phyloP scores from a whole-genome alignment of 192 early-diverging fungal genomes.

The Rhizophlyctis rosea region DNA sequence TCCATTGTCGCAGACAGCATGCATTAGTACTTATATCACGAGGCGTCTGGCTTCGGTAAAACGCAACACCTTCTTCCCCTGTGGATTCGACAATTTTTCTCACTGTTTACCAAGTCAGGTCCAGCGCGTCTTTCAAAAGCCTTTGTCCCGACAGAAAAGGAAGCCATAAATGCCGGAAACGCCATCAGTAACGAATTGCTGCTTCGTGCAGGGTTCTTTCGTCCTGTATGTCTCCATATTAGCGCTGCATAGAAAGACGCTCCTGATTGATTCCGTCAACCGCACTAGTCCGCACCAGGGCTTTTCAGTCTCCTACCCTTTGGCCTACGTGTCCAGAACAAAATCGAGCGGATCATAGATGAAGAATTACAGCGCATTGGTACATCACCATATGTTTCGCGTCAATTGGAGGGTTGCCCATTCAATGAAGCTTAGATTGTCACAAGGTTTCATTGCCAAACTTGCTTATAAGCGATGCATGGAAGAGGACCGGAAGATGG shows the following conservation, averaged over 20 bases:
- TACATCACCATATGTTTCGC: conserved; percentile 19
- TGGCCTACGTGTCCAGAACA: conserved; percentile 68
- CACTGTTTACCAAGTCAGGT: too few relatives aligned
- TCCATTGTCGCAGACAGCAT: too few relatives aligned
- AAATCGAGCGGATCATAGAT: conserved; percentile 78
- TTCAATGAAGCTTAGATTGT: conserved; percentile 37
- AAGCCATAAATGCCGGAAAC: too few relatives aligned
- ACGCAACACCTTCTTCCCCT: too few relatives aligned
- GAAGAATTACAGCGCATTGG: conserved; percentile 74
- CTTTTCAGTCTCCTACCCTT: conserved; percentile 82
- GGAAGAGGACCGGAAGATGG: conserved; percentile 82
- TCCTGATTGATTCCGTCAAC: not conserved
- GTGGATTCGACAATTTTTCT: too few relatives aligned
- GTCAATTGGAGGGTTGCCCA: not conserved
- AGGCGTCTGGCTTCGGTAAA: too few relatives aligned
- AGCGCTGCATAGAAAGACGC: not conserved
- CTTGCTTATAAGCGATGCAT: conserved; percentile 62
- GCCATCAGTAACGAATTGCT: conserved; percentile 53
- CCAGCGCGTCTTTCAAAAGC: too few relatives aligned
- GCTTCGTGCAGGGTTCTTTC: conserved; percentile 67
- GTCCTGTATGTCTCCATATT: conserved; percentile 53
- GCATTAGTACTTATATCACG: too few relatives aligned
- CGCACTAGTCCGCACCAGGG: conserved; percentile 69
- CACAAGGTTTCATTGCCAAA: conserved; percentile 73
- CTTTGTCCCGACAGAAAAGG: too few relatives aligned